These are phyloP conservation scores for Sequoiadendron giganteum DNA, from an alignment of 75 land plant species.

Conservation along the genomic window DNA sequence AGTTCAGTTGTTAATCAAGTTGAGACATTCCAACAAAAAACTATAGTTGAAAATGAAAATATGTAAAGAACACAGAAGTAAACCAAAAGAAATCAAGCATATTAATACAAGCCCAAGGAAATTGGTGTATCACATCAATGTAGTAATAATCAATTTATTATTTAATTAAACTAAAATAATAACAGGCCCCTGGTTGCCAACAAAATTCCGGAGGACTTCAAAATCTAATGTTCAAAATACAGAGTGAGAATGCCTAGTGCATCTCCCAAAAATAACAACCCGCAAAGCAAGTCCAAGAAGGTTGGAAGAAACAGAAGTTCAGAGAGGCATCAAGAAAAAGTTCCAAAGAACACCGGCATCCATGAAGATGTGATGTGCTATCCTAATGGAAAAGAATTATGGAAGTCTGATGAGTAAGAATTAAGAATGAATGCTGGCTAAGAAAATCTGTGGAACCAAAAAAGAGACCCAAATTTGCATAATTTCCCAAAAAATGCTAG, in stretches of 20 bases:
- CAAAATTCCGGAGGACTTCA: not conserved
- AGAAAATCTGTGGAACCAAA: not conserved
- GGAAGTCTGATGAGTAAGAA: no score
- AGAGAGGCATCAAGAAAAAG: no score
- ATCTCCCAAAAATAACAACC: not conserved
- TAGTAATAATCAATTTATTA: no score
- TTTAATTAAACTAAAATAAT: no score
- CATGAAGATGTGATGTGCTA: no score
- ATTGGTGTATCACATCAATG: no score
- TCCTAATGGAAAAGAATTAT: no score
- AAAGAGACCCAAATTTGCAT: not conserved
- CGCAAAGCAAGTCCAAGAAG: not conserved
- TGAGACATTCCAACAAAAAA: not conserved
- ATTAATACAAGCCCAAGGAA: not conserved
- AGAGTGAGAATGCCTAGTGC: not conserved
- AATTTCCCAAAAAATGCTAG: not conserved
- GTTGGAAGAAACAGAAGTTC: not conserved
- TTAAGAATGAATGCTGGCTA: not conserved
- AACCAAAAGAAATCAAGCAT: not conserved
- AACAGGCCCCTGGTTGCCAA: no score
- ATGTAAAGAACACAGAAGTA: not conserved
- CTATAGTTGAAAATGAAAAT: not conserved
- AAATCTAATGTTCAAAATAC: not conserved
- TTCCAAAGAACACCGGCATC: no score
- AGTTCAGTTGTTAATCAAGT: not conserved